phyloP scores from a whole-genome alignment of 345 rosid genomes.

The Rhodomyrtus tomentosa region DNA sequence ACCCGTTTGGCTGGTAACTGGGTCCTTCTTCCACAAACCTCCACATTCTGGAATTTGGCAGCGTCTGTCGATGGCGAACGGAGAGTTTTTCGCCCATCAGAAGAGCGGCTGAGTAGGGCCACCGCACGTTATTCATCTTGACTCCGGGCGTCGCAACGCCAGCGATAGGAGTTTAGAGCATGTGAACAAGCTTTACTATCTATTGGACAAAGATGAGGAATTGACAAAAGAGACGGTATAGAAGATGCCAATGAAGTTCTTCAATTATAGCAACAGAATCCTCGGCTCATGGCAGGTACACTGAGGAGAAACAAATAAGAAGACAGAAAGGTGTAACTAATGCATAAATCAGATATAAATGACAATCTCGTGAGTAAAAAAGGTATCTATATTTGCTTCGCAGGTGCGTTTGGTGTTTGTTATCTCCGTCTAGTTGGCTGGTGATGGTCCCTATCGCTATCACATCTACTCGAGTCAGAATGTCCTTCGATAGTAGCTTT shows the following conservation, averaged over 20 bases:
- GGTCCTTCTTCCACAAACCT: background rate
- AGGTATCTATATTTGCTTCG: conserved; percentile 25
- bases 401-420: background rate
- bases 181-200: background rate
- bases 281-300: background rate
- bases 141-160: background rate
- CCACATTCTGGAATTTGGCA: background rate
- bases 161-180: background rate
- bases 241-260: conserved; percentile 15
- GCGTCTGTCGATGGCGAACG: background rate
- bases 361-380: background rate
- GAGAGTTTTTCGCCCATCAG: background rate
- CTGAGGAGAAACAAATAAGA: background rate
- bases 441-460: conserved; percentile 21
- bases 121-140: background rate
- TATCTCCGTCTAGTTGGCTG: conserved; percentile 37
- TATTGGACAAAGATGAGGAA: background rate
- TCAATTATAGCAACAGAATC: conserved; percentile 8
- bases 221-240: background rate
- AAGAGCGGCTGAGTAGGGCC: background rate
- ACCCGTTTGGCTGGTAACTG: background rate
- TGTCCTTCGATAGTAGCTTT: conserved; percentile 17
- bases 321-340: background rate
- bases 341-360: background rate
- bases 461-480: conserved; percentile 35